Conservation (phyloP, 345 rosid genomes). For the Mangifera indica region DNA sequence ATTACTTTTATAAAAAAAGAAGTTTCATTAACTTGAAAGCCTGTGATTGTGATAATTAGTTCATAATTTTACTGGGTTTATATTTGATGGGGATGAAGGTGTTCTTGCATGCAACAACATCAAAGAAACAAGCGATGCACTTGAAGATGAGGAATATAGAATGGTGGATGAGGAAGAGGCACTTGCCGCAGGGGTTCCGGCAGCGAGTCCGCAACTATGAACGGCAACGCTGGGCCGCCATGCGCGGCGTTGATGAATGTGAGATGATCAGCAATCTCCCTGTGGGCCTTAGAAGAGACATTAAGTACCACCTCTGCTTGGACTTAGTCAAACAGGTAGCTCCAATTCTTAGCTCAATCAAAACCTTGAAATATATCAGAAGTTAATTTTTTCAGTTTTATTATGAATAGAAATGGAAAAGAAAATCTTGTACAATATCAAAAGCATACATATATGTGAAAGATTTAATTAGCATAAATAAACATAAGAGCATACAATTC, state of each 20-base stretch:
- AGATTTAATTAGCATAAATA: too few relatives aligned
- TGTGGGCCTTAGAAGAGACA: constrained; percentile 91
- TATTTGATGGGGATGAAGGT: constrained; percentile 34
- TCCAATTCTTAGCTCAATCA: too few relatives aligned
- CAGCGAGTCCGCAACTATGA: constrained; percentile 92
- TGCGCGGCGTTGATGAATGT: constrained; percentile 92
- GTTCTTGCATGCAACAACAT: constrained; percentile 83
- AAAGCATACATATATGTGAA: too few relatives aligned
- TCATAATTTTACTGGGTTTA: too few relatives aligned
- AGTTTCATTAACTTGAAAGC: too few relatives aligned
- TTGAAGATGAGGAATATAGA: constrained; percentile 95
- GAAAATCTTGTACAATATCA: too few relatives aligned
- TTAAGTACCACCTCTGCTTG: constrained; percentile 90
- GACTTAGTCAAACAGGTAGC: constrained; percentile 88
- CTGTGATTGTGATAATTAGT: too few relatives aligned
- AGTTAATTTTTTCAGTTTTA: too few relatives aligned
- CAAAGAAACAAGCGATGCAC: constrained; percentile 97
- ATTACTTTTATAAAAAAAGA: too few relatives aligned
- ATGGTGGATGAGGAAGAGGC: constrained; percentile 98
- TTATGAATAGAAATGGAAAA: too few relatives aligned
- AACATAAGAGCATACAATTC: too few relatives aligned
- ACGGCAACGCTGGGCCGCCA: constrained; percentile 94
- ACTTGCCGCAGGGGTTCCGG: constrained; percentile 74
- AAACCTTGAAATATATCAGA: too few relatives aligned
- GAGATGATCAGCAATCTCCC: constrained; percentile 87